Evolutionary conservation across 345 rosid genomes (phyloP).

Genomic region (Gossypium anomalum): DNA sequence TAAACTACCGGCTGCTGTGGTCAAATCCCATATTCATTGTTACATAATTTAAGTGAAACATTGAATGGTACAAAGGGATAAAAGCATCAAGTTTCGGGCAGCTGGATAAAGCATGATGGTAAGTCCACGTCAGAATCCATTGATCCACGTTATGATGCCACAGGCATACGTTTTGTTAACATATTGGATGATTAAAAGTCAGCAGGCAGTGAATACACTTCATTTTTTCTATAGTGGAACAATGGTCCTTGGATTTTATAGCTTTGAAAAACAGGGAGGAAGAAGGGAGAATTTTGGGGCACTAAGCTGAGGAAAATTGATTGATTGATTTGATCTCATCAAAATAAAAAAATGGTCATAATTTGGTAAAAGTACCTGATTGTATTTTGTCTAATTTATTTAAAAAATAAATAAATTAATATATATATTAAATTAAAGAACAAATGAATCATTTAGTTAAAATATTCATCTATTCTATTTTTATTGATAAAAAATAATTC

Average conservation of each 20-base stretch:
- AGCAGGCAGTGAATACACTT: not conserved
- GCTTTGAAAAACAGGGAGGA: not conserved
- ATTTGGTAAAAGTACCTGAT: not conserved
- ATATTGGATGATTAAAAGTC: not conserved
- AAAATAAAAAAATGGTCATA: not conserved
- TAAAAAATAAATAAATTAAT: too few species aligned
- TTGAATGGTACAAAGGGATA: not conserved
- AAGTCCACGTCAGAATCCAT: not conserved
- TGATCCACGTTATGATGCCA: not conserved
- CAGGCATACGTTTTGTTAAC: not conserved
- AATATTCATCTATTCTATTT: too few species aligned
- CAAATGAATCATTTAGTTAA: fast-evolving
- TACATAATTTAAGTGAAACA: not conserved
- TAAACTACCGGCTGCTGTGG: not conserved
- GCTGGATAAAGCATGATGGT: not conserved
- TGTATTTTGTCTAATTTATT: too few species aligned
- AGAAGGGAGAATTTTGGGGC: not conserved
- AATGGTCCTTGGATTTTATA: not conserved
- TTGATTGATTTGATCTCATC: not conserved
- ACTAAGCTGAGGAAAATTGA: not conserved
- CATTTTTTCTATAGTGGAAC: not conserved
- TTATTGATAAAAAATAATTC: too few species aligned
- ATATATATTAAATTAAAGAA: too few species aligned
- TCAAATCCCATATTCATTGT: not conserved
- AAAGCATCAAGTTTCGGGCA: constrained; percentile 3